Percentiles rank a stretch among this genome's conserved stretches.
Evolutionary conservation across 148 eudicot species (phyloP).

Genomic region (Chenopodium suecicum): DNA sequence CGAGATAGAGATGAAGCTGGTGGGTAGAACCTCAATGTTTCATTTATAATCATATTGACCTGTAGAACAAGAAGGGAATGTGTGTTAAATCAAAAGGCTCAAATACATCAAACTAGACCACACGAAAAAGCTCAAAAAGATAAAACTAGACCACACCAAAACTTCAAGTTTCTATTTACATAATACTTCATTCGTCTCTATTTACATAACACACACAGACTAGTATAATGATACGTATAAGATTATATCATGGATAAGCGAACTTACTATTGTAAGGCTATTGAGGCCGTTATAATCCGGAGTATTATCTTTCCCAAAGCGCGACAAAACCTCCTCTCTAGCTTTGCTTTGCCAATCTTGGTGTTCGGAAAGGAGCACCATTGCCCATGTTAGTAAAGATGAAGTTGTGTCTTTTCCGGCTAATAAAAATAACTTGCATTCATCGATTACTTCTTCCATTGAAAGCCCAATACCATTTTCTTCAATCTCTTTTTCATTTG

Average conservation of each 20-base stretch:
- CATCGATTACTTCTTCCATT: slow-evolving; percentile 12
- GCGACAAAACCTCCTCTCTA: slow-evolving; percentile 26
- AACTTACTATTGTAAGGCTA: slow-evolving; percentile 23
- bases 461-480: slow-evolving; percentile 20
- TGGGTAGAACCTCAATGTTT: slow-evolving; percentile 45
- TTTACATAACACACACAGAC: too few relatives aligned
- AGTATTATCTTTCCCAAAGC: slow-evolving; percentile 9
- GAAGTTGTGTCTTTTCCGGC: slow-evolving; percentile 28
- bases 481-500: slow-evolving; percentile 12
- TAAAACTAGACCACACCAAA: too few relatives aligned
- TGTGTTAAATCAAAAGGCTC: neutral
- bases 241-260: neutral
- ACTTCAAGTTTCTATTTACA: too few relatives aligned
- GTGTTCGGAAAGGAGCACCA: slow-evolving; percentile 20
- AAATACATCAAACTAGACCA: neutral
- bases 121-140: neutral
- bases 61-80: neutral
- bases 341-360: slow-evolving; percentile 33
- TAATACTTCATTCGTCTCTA: too few relatives aligned
- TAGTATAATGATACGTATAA: too few relatives aligned
- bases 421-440: slow-evolving; percentile 24
- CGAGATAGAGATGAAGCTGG: slow-evolving; percentile 29
- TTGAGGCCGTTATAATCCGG: slow-evolving; percentile 23
- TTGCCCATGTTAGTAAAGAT: slow-evolving; percentile 26
- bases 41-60: slow-evolving; percentile 40